These are phyloP conservation scores for Solanum rostratum DNA, from an alignment of 257 asterid genomes.

Conservation along the genomic window DNA sequence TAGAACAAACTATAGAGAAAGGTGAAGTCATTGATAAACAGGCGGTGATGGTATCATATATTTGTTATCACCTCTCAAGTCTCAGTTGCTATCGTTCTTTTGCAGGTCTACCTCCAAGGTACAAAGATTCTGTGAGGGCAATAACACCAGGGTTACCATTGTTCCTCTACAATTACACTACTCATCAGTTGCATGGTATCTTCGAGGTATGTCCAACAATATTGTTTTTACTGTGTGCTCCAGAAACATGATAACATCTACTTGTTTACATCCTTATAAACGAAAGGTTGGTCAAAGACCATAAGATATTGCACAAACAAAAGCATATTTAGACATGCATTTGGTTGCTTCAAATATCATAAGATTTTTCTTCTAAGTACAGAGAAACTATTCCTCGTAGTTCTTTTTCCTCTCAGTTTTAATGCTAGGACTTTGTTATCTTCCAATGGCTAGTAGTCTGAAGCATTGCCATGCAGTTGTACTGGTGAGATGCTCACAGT, in stretches of 20 bases:
- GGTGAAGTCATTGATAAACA: neutral
- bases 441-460: neutral
- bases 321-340: neutral
- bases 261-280: neutral
- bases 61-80: neutral
- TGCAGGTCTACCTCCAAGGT: constrained; percentile 90
- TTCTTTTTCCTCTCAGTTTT: neutral
- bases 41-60: neutral
- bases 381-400: neutral
- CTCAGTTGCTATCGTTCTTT: neutral
- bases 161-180: constrained; percentile 84
- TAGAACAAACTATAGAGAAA: neutral
- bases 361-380: neutral
- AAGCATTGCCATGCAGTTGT: neutral
- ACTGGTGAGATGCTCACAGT: neutral
- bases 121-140: constrained; percentile 90
- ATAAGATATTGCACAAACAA: neutral
- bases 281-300: neutral
- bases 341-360: neutral
- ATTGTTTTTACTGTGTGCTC: neutral
- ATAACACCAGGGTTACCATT: constrained; percentile 95
- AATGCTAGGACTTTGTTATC: neutral
- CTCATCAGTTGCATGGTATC: constrained; percentile 92
- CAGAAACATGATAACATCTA: neutral
- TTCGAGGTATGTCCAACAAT: constrained; percentile 50